Evolutionary conservation across 1,139 yeast species (phyloP), one percentile per base, ranked within the genome.

Genomic region (Saccharomyces hybrid): DNA sequence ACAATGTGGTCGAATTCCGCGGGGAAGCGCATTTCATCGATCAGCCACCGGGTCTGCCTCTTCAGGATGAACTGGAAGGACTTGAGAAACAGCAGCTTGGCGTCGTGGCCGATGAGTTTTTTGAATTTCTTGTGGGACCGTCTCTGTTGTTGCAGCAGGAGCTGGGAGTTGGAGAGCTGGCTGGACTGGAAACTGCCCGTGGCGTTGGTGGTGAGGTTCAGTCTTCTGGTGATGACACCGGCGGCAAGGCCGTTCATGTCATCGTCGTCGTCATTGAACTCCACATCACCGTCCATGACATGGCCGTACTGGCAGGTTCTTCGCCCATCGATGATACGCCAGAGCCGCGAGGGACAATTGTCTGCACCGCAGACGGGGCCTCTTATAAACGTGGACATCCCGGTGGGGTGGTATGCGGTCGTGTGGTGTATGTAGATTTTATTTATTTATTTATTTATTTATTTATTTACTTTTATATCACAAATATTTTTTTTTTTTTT

Each of bases 311-410:
- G 91, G 68, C 99, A 93, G 25, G 89, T 84, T 56, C 83, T 78
- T 54, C 81, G 80, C 27, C 98, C 98, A 64, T 87, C 89, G 7
- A 81, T 74, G 38, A 79, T 71, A 52, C 86, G 77, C 81, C 88
- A 93, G 52, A 84, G 78, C 50, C 83, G 73, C 1, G 97, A 87
- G 4, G 86, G 81, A 72, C 99, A 93, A 74, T 93, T 91, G 60
- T 86, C 91, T 2, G 84, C 83, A 1, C 97, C 97, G 76, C 99
- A 93, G 9, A 84, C 72, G 5, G 88, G 86, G 1, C 98, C 98
- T 61, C 81, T 74, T 50, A 76, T 75, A 56, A 57, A 69, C 4
- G 70, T 63, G 1, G 71, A 67, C 71, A 68, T 66, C n/a, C 25
- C 16, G 16, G 16, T 16, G 16, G 16, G 16, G 16, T 16, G 16